A percentile compares a stretch with the other conserved stretches of the same genome.
Conservation (phyloP, 1,284 basidiomycete genomes). For the Rhodotorula sp. region DNA sequence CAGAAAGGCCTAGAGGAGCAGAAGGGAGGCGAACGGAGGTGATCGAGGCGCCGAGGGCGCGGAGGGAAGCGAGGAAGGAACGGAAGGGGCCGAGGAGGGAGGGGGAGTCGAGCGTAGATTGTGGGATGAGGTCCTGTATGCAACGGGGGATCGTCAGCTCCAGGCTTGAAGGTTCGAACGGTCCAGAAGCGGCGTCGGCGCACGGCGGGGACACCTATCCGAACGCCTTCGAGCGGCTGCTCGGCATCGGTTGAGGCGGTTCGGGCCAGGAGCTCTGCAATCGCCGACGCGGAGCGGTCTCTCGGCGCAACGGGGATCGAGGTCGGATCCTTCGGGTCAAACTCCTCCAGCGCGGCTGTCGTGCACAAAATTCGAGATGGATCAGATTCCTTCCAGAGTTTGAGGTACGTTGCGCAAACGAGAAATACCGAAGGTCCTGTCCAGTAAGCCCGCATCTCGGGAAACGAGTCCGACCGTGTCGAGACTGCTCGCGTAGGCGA, state of each 20-base stretch:
- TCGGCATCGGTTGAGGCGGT: not conserved
- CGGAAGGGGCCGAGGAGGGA: conserved; percentile 56
- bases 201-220: conserved; percentile 50
- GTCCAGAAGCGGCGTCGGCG: not conserved
- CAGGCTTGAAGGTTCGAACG: conserved; percentile 40
- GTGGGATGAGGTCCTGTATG: conserved; percentile 73
- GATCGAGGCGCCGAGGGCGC: conserved; percentile 63
- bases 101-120: conserved; percentile 50
- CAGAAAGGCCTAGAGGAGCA: conserved; percentile 75
- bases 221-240: conserved; percentile 52
- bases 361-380: too few species aligned
- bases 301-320: conserved; percentile 56
- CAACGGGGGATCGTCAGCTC: not conserved
- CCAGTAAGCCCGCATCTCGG: conserved; percentile 56
- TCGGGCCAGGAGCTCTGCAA: not conserved
- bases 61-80: conserved; percentile 56
- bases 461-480: conserved; percentile 89
- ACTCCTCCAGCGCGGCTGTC: conserved; percentile 62
- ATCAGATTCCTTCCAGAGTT: not conserved
- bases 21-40: conserved; percentile 74
- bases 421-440: conserved; percentile 62
- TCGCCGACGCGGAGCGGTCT: not conserved
- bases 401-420: not conserved
- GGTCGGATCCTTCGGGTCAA: conserved; percentile 80
- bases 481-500: conserved; percentile 90